Evolutionary conservation across 192 early-diverging fungal genomes (phyloP).

Genomic region (Linnemannia elongata): DNA sequence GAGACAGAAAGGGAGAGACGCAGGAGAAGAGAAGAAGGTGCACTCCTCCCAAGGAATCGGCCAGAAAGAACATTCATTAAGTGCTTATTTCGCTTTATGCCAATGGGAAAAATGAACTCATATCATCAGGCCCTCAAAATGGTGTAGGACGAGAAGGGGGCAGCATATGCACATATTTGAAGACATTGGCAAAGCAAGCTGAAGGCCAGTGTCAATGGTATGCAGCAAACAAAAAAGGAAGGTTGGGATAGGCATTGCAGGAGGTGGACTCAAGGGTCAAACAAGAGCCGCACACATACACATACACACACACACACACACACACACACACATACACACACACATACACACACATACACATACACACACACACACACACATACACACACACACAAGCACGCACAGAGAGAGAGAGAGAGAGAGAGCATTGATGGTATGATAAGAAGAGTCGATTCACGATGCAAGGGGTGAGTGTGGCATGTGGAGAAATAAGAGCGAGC

Average conservation of each 20-base stretch:
- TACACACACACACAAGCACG: no score
- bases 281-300: no score
- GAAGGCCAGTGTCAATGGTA: background rate
- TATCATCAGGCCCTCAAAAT: background rate
- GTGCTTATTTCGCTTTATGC: background rate
- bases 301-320: no score
- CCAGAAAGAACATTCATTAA: background rate
- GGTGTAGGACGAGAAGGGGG: background rate
- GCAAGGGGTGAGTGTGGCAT: background rate
- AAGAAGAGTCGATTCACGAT: background rate
- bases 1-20: slow-evolving; percentile 2
- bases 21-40: background rate
- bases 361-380: no score
- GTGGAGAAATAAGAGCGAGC: slow-evolving; percentile 12
- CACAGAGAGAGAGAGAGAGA: background rate
- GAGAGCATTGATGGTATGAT: background rate
- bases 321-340: no score
- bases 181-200: background rate
- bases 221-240: background rate
- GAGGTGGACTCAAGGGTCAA: background rate
- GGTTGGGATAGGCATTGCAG: background rate
- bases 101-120: background rate
- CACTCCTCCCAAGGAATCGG: background rate
- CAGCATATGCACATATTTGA: background rate
- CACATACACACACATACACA: no score